phyloP scores from a whole-genome alignment of 352 stramenopile species.

The Globisporangium splendens region DNA sequence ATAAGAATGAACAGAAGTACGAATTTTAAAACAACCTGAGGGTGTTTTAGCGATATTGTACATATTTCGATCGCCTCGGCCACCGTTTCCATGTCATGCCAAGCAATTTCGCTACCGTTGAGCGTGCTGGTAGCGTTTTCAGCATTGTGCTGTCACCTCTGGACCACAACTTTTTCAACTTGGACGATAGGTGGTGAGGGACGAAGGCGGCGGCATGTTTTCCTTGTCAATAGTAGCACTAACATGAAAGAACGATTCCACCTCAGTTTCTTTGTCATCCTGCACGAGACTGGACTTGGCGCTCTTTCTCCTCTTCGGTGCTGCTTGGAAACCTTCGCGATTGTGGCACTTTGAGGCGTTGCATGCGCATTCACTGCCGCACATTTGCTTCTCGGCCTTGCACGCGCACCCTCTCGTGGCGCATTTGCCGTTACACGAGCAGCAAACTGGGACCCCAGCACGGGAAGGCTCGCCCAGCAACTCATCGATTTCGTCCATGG shows the following conservation, averaged over 20 bases:
- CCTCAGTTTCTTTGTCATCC: slow-evolving; percentile 31
- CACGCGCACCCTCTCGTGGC: slow-evolving; percentile 67
- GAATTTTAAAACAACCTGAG: too few species aligned
- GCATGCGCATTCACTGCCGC: slow-evolving; percentile 50
- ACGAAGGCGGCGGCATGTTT: slow-evolving; percentile 9
- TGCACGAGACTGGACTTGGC: slow-evolving; percentile 12
- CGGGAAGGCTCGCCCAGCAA: slow-evolving; percentile 37
- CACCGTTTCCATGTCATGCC: not conserved
- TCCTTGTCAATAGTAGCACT: slow-evolving; percentile 18
- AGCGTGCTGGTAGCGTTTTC: slow-evolving; percentile 1
- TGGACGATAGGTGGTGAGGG: not conserved
- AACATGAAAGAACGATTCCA: slow-evolving; percentile 30
- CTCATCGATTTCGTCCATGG: slow-evolving; percentile 59
- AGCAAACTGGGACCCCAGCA: slow-evolving; percentile 33
- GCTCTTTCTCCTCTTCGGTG: slow-evolving; percentile 22
- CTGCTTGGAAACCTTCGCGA: slow-evolving; percentile 16
- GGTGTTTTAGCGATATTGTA: not conserved
- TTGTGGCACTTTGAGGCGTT: slow-evolving; percentile 60
- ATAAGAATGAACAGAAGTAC: not conserved
- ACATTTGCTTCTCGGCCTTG: slow-evolving; percentile 38
- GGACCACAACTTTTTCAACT: slow-evolving; percentile 12
- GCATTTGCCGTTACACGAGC: slow-evolving; percentile 70
- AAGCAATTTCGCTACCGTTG: slow-evolving; percentile 1
- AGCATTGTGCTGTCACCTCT: slow-evolving; percentile 4
- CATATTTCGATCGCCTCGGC: not conserved